Conservation (phyloP, 345 rosid genomes). For the Eucalyptus microcorys region DNA sequence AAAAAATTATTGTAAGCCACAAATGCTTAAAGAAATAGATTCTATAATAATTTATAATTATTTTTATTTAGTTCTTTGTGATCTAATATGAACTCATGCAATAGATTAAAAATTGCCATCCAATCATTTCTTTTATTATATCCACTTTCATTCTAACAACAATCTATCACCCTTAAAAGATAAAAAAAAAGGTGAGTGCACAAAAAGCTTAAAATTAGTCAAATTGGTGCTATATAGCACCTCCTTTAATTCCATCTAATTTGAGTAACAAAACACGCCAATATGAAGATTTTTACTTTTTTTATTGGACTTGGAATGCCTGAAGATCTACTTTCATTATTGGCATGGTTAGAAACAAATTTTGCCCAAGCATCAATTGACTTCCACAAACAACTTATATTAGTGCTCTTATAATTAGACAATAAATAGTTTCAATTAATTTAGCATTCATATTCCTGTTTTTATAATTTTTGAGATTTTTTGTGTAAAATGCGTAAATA, state of each 20-base stretch:
- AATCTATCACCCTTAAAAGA: background rate
- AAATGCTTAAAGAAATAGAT: accelerated
- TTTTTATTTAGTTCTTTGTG: too few relatives aligned
- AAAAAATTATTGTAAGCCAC: too few relatives aligned
- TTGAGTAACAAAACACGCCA: background rate
- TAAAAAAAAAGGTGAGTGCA: too few relatives aligned
- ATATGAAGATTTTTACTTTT: background rate
- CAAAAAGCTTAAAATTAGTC: background rate
- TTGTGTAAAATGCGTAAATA: background rate
- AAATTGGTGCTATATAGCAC: background rate
- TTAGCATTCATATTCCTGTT: background rate
- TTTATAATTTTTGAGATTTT: background rate
- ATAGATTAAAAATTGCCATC: too few relatives aligned
- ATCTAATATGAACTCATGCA: too few relatives aligned
- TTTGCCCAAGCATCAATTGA: background rate
- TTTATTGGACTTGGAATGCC: background rate
- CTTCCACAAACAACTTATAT: background rate
- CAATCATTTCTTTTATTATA: too few relatives aligned
- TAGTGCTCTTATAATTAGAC: background rate
- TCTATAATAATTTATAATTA: too few relatives aligned
- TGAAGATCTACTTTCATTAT: background rate
- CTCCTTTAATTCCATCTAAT: background rate
- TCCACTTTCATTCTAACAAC: background rate
- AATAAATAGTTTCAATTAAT: background rate
- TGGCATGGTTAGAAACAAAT: background rate